Base-by-base conservation (phyloP, 176 grass and related monocot species). In the Ananas comosus region DNA sequence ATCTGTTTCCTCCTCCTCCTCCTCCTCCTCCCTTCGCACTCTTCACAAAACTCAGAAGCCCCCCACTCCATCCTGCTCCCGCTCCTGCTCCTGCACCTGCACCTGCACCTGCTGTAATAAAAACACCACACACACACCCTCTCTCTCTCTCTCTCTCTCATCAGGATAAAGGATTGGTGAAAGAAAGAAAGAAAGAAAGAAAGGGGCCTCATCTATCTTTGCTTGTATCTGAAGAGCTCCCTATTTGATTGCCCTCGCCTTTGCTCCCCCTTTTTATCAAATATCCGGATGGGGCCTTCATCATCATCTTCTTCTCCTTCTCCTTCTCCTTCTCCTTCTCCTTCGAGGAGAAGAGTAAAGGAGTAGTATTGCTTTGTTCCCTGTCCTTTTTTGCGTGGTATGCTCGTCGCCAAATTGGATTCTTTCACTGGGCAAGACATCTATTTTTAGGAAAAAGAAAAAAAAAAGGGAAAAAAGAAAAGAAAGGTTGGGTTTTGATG, bases 31-130 rank as follows among this genome's bases (percentile, higher is more conserved):
- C 2, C 22, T 23, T 48, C n/a, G 68, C 9, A 11, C 29, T 47
- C 48, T 64, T n/a, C 18, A 29, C 57, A 76, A 67, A 50, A 63
- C 54, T 68, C 21, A 77, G 64, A 64, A 18, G 11, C 29, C 75
- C 71, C 68, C 65, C 76, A 66, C 51, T 47, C 10, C 51, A 71
- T 59, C 29, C 66, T 76, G 13, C 33, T 71, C 48, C 80, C 80
- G 0, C 54, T 59, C 54, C 2, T n/a, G 18, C 33, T 48, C 13
- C 11, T 64, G n/a, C 14, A 1, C 51, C 54, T 13, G 33, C 33
- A 17, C 54, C 25, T 27, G 33, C 33, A 42, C 33, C 33, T 42
- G 33, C 33, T 42, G 33, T 8, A 72, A 78, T 73, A 61, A 77
- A 78, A 13, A 54, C 21, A 23, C 25, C 33, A 42, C 33, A 42